Conservation (phyloP, 1,284 basidiomycete genomes). For the Austroboletus rostrupii region DNA sequence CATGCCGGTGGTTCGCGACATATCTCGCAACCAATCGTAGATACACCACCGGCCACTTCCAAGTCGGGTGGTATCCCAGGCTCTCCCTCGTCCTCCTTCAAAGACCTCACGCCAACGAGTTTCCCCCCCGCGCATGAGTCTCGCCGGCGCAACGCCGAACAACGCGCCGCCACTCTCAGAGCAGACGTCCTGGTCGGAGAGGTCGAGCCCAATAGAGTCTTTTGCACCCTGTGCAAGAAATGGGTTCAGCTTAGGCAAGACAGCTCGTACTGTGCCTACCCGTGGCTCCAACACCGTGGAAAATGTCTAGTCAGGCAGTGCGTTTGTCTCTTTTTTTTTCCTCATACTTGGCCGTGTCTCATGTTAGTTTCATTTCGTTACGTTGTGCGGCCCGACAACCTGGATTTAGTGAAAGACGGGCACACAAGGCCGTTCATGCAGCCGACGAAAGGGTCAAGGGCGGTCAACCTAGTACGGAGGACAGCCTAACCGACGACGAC, state of each 20-base stretch:
- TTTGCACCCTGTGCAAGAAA: slow-evolving; percentile 68
- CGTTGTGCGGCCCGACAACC: background rate
- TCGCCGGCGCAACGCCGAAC: slow-evolving; percentile 67
- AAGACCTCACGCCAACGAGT: slow-evolving; percentile 50
- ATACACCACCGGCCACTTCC: slow-evolving; percentile 5
- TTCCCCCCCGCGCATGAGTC: slow-evolving; percentile 54
- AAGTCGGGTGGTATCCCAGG: slow-evolving; percentile 20
- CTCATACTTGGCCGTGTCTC: background rate
- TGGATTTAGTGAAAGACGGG: slow-evolving; percentile 44
- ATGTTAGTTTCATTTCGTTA: slow-evolving; percentile 9
- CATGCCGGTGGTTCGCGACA: slow-evolving; percentile 9
- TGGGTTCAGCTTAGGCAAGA: slow-evolving; percentile 77
- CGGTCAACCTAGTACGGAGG: slow-evolving; percentile 22
- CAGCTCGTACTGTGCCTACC: slow-evolving; percentile 69
- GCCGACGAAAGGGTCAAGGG: slow-evolving; percentile 25
- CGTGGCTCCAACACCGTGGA: slow-evolving; percentile 70
- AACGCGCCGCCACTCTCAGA: slow-evolving; percentile 62
- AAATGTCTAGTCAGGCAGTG: slow-evolving; percentile 67
- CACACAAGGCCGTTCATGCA: slow-evolving; percentile 42
- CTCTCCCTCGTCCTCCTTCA: slow-evolving; percentile 41
- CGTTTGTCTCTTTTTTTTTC: slow-evolving; percentile 30
- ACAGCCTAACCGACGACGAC: slow-evolving; percentile 26
- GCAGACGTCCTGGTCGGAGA: slow-evolving; percentile 58
- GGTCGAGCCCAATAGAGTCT: slow-evolving; percentile 72
- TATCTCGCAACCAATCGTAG: slow-evolving; percentile 9